Base-by-base conservation (phyloP, 176 grass and related monocot genomes). In the Saccharum officinarum region DNA sequence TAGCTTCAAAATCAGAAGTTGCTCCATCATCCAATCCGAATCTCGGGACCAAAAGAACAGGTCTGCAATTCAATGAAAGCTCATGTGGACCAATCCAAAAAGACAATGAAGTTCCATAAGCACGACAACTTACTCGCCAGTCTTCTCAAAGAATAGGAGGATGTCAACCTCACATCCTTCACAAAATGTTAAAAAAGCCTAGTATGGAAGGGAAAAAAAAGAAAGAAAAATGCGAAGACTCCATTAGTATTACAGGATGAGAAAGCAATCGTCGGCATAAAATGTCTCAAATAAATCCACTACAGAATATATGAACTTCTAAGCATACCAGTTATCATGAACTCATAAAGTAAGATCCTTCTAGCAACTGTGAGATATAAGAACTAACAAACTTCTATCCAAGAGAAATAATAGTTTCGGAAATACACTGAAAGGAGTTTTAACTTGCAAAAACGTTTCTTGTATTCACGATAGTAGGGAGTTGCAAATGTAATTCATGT, bases 181-280 rank as follows among this genome's bases (percentile, higher is more conserved):
- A 89, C 90, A 99, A 81, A 99, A 94, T 78, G 90, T 79, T 76
- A 96, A 89, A 79, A 98, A 94, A 50, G 97, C 93, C 97, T 99
- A 85, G 5, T 33, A 71, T 80, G 73, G 25, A 88, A 81, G 49
- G 23, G 11, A 37, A 46, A 47, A 72, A 6, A 77, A 18, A 76
- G 26, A 57, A 70, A 33, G 4, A 57, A 82, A 84, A 33, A 70
- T 57, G 50, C 75, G 40, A 57, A 42, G 7, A 83, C 2, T n/a
- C 49, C 73, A 60, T 46, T 45, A 73, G 49, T 62, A 87, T 65
- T 65, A 75, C 23, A 31, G 20, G 80, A 65, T 10, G 2, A 37
- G 5, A 80, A 50, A 79, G 18, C 40, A 63, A 46, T 45, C 76
- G 39, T 18, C 38, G 17, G 26, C 57, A 82, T 83, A 11, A 75